Evolutionary conservation across 352 stramenopile species (phyloP).

Genomic region (Phytophthora multivora): DNA sequence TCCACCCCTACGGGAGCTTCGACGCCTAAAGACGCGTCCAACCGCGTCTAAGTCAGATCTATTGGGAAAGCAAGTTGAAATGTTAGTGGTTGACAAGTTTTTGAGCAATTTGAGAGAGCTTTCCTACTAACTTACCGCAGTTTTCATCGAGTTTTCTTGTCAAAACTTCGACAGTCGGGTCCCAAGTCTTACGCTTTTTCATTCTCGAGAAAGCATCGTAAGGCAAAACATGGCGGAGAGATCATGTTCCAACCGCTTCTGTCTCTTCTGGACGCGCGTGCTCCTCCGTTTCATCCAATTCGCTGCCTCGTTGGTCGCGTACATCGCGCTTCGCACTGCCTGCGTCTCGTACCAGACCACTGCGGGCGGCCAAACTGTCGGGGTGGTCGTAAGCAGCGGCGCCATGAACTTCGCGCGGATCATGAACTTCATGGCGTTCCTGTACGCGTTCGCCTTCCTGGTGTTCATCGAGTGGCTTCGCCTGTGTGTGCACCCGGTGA

Average conservation of each 20-base stretch:
- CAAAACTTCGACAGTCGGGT: background rate
- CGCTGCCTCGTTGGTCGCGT: constrained; percentile 52
- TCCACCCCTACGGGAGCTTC: constrained; percentile 26
- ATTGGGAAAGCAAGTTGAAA: constrained; percentile 3
- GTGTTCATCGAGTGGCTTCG: constrained; percentile 52
- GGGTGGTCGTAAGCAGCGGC: constrained; percentile 55
- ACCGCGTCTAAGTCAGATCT: constrained; percentile 29
- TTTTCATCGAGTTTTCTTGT: background rate
- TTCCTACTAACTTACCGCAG: constrained; percentile 2
- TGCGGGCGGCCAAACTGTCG: constrained; percentile 36
- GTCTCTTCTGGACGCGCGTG: constrained; percentile 40
- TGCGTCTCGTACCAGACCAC: constrained; percentile 39
- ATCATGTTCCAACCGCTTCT: constrained; percentile 6
- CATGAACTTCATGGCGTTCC: constrained; percentile 66
- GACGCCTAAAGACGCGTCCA: constrained; percentile 33
- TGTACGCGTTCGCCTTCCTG: constrained; percentile 68
- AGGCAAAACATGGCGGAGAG: constrained; percentile 10
- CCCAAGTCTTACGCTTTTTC: constrained; percentile 3
- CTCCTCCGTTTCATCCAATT: constrained; percentile 71
- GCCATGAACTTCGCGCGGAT: constrained; percentile 56
- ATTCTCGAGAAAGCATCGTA: constrained; percentile 10
- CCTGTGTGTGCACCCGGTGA: constrained; percentile 45
- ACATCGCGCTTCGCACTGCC: constrained; percentile 54
- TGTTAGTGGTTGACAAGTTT: constrained; percentile 13
- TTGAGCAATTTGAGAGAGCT: constrained; percentile 7